Evolutionary conservation across 305 asterid species (phyloP).

Genomic region (Rubia balearica): DNA sequence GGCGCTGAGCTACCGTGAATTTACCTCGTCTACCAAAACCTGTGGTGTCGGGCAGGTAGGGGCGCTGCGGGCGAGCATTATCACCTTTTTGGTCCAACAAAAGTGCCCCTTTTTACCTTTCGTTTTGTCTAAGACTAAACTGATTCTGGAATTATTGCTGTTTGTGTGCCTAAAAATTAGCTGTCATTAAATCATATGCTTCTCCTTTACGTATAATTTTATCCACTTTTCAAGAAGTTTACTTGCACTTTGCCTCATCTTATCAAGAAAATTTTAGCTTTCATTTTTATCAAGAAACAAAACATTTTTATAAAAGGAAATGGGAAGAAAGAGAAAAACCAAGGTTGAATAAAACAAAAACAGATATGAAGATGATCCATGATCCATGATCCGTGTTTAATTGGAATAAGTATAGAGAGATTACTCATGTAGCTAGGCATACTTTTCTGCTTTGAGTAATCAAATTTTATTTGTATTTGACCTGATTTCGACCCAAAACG

Average conservation of each 20-base stretch:
- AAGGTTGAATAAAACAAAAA: not conserved
- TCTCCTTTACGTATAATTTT: not conserved
- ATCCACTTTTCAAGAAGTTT: constrained; percentile 3
- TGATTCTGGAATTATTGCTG: constrained; percentile 4
- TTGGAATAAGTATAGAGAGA: not conserved
- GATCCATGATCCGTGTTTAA: constrained; percentile 11
- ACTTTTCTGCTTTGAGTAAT: not conserved
- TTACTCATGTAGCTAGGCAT: not conserved
- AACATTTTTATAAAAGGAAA: not conserved
- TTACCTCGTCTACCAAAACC: no score
- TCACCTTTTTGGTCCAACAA: no score
- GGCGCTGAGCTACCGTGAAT: no score
- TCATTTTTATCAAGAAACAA: not conserved
- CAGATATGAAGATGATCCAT: not conserved
- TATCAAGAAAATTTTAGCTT: not conserved
- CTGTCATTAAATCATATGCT: constrained; percentile 3
- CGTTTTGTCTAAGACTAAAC: constrained; percentile 9
- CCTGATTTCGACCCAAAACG: no score
- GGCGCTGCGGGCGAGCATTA: no score
- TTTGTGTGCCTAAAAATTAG: constrained; percentile 1
- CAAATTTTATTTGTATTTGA: no score
- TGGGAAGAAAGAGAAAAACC: not conserved
- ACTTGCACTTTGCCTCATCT: not conserved
- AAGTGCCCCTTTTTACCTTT: not conserved
- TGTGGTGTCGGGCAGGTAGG: no score